Percentiles rank a stretch among this genome's conserved stretches.
These are phyloP conservation scores for Aspergillus homomorphus DNA, from an alignment of 495 filamentous ascomycete species.

Conservation along the genomic window DNA sequence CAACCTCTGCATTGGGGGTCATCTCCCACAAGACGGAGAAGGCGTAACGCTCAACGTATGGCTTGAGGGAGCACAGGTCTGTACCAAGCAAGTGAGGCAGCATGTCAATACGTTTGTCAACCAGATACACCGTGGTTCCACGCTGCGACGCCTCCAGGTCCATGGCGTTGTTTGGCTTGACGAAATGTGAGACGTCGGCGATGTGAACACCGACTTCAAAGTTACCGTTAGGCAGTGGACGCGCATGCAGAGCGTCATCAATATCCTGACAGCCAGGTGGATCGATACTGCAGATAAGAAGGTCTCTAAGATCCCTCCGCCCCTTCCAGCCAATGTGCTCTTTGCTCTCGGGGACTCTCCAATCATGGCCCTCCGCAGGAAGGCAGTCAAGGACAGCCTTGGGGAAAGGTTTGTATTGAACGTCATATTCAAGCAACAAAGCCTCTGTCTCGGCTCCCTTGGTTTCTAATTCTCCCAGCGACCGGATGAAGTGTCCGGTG, in stretches of 20 bases:
- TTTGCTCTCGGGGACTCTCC: conserved; percentile 76
- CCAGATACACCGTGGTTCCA: conserved; percentile 94
- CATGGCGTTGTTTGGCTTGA: conserved; percentile 96
- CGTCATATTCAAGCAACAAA: conserved; percentile 88
- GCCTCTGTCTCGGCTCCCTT: conserved; percentile 97
- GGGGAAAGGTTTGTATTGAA: conserved; percentile 96
- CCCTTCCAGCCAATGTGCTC: conserved; percentile 83
- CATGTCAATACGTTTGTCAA: conserved; percentile 99
- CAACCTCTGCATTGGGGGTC: conserved; percentile 76
- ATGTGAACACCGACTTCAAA: conserved; percentile 98
- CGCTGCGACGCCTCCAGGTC: conserved; percentile 88
- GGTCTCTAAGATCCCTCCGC: conserved; percentile 74
- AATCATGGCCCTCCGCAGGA: conserved; percentile 87
- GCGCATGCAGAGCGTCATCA: conserved; percentile 92
- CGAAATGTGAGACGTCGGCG: conserved; percentile 96
- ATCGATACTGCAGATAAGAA: conserved; percentile 95
- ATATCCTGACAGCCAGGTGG: conserved; percentile 96
- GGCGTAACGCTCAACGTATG: conserved; percentile 94
- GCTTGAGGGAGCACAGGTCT: conserved; percentile 94
- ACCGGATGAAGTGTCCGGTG: conserved; percentile 88
- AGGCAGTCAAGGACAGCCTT: conserved; percentile 92
- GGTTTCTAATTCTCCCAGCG: conserved; percentile 87
- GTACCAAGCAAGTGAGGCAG: conserved; percentile 92
- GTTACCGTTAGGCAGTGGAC: conserved; percentile 84
- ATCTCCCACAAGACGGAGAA: conserved; percentile 97